A percentile compares a stretch with the other conserved stretches of the same genome.
phyloP scores from a whole-genome alignment of 2,329 filamentous ascomycete genomes.

The Aspergillus intermedius region DNA sequence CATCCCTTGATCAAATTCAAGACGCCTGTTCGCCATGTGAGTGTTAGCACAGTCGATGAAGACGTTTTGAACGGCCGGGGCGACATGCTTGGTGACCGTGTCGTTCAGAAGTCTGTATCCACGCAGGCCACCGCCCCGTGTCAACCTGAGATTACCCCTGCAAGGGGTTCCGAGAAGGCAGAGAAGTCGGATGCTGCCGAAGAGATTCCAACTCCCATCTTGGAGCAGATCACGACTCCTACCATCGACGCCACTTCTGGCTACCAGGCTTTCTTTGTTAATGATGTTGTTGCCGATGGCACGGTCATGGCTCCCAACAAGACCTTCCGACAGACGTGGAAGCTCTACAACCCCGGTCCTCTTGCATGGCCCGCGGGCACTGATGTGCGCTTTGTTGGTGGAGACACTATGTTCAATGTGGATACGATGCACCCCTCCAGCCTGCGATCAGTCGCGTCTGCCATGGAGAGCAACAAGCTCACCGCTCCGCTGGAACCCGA shows the following conservation, averaged over 20 bases:
- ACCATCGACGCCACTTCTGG: constrained; percentile 9
- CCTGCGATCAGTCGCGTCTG: constrained; percentile 66
- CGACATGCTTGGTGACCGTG: constrained; percentile 64
- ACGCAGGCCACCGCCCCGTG: constrained; percentile 48
- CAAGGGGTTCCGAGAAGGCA: constrained; percentile 1
- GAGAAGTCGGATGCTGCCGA: constrained; percentile 37
- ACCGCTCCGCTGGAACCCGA: constrained; percentile 63
- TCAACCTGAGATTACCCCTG: constrained; percentile 2
- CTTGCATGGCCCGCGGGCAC: constrained; percentile 80
- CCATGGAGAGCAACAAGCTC: constrained; percentile 76
- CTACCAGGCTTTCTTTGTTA: constrained; percentile 63
- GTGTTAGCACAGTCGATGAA: constrained; percentile 76
- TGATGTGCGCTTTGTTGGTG: constrained; percentile 83
- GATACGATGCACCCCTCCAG: constrained; percentile 74
- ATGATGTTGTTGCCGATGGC: constrained; percentile 73
- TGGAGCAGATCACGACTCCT: constrained; percentile 13
- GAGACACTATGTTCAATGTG: constrained; percentile 92
- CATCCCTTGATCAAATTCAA: constrained; percentile 97
- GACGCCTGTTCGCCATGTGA: constrained; percentile 81
- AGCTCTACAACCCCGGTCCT: constrained; percentile 75
- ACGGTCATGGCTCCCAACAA: constrained; percentile 63
- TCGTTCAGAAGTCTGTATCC: constrained; percentile 30
- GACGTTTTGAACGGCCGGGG: constrained; percentile 60
- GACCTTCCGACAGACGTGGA: constrained; percentile 86
- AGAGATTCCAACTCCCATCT: constrained; percentile 26